Base-by-base conservation (phyloP, 169 alveolate genomes). In the Cryptosporidium parvum region DNA sequence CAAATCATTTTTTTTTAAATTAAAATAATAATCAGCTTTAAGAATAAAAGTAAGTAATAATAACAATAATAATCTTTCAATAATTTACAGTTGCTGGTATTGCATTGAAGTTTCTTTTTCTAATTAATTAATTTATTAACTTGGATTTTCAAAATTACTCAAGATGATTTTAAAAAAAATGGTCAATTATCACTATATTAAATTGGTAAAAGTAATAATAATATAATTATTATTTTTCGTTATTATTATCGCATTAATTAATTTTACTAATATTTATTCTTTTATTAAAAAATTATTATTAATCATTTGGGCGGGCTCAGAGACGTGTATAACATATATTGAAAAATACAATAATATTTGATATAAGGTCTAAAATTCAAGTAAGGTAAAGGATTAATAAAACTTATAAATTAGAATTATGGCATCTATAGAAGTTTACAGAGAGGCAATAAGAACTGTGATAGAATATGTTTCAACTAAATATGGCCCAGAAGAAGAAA, bases 401-500 rank as follows among this genome's bases (percentile, higher is more conserved):
- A 23, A 56, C 1, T 56, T 35, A 56, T 56, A 8, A 4, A 3
- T 35, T 23, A 12, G 51, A 31, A 62, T 2, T 26, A 80, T 80
- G 89, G 68, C 18, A 23, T 26, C 29, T 16, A 42, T 62, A 5
- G 89, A 80, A 44, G 61, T 44, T 31, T 80, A 80, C 31, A 80
- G 62, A 65, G 89, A 80, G 69, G 75, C 75, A 12, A 39, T 80
- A 23, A 44, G 75, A 33, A 33, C 56, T 16, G 59, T 80, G 33
- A 80, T 45, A 6, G 89, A 80, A 31, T 80, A 80, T 48, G 53
- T 80, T 26, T 62, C 59, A 23, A 80, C 69, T 1, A 80, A 80
- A 23, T 67, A 61, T 48, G 89, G 89, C 3, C 89, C 72, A 26
- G 75, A 80, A n/a, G 89, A 80, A 21, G 89, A 61, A 26, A 48